A percentile compares a stretch with the other conserved stretches of the same genome.
These are phyloP conservation scores for Orychophragmus violaceus DNA, from an alignment of 345 rosid genomes.

Conservation along the genomic window DNA sequence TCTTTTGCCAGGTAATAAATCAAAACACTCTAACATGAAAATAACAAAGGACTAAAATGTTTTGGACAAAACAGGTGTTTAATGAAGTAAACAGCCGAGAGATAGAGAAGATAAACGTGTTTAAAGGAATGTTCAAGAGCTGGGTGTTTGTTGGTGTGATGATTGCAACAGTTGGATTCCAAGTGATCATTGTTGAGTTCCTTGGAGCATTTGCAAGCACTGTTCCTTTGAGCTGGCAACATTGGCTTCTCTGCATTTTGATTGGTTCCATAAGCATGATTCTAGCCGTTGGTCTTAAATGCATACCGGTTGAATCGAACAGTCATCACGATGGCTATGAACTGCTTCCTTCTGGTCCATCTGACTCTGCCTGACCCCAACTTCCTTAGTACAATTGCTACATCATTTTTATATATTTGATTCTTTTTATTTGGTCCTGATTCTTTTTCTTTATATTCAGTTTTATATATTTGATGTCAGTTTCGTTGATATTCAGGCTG, in stretches of 20 bases:
- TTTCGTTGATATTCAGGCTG: too few relatives aligned
- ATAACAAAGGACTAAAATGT: background rate
- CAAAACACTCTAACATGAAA: background rate
- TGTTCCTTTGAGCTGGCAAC: constrained; percentile 78
- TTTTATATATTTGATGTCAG: too few relatives aligned
- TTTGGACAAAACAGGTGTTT: constrained; percentile 49
- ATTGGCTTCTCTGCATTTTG: constrained; percentile 69
- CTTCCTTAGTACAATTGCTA: background rate
- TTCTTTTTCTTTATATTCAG: too few relatives aligned
- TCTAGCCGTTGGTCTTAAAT: constrained; percentile 65
- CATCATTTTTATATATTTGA: background rate
- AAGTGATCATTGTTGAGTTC: constrained; percentile 68
- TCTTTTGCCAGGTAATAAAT: constrained; percentile 76
- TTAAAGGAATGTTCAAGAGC: constrained; percentile 54
- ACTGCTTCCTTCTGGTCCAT: constrained; percentile 69
- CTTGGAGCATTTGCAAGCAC: constrained; percentile 70
- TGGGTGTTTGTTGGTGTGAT: constrained; percentile 61
- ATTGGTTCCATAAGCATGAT: constrained; percentile 70
- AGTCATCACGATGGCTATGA: constrained; percentile 63
- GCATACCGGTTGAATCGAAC: constrained; percentile 55
- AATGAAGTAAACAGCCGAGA: constrained; percentile 74
- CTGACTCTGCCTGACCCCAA: constrained; percentile 35
- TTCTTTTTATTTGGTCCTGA: constrained; percentile 5
- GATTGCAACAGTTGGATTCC: constrained; percentile 56
- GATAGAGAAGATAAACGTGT: constrained; percentile 62